These are phyloP conservation scores for Haematococcus sp. DNA, from an alignment of 139 green algal species.

Conservation along the genomic window DNA sequence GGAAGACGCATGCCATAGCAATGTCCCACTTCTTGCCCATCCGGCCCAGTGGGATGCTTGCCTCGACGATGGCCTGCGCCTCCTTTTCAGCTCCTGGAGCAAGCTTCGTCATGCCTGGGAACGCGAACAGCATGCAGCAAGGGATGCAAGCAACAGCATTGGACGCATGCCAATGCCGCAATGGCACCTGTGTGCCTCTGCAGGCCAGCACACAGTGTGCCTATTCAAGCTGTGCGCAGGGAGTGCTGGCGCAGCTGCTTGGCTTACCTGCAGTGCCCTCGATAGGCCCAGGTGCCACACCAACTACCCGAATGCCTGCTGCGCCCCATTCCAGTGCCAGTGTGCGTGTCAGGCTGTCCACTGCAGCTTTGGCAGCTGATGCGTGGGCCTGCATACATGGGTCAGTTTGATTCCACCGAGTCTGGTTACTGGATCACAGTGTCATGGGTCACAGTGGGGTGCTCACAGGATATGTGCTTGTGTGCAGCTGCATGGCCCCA, in stretches of 20 bases:
- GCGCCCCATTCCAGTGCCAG: constrained; percentile 92
- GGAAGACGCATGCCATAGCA: constrained; percentile 78
- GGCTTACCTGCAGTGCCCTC: constrained; percentile 80
- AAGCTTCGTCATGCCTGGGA: constrained; percentile 85
- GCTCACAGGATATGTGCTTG: too few species aligned
- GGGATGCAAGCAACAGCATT: too few species aligned
- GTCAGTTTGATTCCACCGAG: too few species aligned
- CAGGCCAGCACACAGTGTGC: not conserved
- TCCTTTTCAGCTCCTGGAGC: constrained; percentile 39
- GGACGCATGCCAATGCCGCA: too few species aligned
- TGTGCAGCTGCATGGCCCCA: too few species aligned
- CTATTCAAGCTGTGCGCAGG: too few species aligned
- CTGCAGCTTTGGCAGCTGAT: constrained; percentile 83
- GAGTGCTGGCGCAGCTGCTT: too few species aligned
- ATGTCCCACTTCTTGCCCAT: constrained; percentile 89
- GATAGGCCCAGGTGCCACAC: constrained; percentile 90
- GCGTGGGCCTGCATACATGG: constrained; percentile 60
- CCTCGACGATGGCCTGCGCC: constrained; percentile 31
- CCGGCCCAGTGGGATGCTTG: constrained; percentile 65
- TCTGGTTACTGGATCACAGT: too few species aligned
- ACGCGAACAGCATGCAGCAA: too few species aligned
- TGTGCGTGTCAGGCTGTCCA: constrained; percentile 88
- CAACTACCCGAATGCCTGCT: constrained; percentile 81
- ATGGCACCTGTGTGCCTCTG: not conserved
- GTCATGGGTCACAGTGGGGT: too few species aligned